Conservation (phyloP, 1,139 yeast genomes). For the Protomyces inundatus region DNA sequence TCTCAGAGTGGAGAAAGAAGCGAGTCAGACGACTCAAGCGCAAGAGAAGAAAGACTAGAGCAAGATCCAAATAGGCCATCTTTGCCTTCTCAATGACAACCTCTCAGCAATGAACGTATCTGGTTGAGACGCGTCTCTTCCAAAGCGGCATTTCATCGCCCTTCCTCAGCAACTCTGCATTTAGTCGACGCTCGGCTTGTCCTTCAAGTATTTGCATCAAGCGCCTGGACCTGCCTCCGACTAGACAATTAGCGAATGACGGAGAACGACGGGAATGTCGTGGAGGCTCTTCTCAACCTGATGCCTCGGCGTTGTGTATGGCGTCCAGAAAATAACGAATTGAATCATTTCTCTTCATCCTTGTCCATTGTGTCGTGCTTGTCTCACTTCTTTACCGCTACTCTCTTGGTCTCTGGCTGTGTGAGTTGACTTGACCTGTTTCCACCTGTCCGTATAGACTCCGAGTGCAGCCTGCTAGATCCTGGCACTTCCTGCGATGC, state of each 20-base stretch:
- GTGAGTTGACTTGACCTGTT: too few relatives aligned
- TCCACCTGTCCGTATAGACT: too few relatives aligned
- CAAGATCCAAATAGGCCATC: slow-evolving; percentile 24
- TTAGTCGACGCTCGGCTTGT: too few relatives aligned
- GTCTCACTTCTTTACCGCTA: too few relatives aligned
- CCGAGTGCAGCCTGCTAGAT: too few relatives aligned
- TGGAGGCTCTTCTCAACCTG: background rate
- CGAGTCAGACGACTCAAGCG: slow-evolving; percentile 28
- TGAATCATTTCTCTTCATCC: background rate
- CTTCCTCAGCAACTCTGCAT: background rate
- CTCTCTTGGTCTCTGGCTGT: too few relatives aligned
- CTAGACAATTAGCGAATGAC: too few relatives aligned
- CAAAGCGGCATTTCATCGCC: background rate
- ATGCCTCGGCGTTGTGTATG: background rate
- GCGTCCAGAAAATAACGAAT: background rate
- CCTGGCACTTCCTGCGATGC: too few relatives aligned
- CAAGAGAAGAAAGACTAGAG: slow-evolving; percentile 27
- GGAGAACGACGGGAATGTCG: background rate
- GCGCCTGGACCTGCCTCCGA: too few relatives aligned
- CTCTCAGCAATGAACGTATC: background rate
- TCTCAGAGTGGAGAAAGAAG: slow-evolving; percentile 27
- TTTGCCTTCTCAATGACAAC: background rate
- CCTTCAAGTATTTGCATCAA: too few relatives aligned
- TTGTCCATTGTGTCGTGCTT: background rate
- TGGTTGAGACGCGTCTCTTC: background rate